These are phyloP conservation scores for Leishmania gerbilli DNA, from an alignment of 208 protist genomes.

Conservation along the genomic window DNA sequence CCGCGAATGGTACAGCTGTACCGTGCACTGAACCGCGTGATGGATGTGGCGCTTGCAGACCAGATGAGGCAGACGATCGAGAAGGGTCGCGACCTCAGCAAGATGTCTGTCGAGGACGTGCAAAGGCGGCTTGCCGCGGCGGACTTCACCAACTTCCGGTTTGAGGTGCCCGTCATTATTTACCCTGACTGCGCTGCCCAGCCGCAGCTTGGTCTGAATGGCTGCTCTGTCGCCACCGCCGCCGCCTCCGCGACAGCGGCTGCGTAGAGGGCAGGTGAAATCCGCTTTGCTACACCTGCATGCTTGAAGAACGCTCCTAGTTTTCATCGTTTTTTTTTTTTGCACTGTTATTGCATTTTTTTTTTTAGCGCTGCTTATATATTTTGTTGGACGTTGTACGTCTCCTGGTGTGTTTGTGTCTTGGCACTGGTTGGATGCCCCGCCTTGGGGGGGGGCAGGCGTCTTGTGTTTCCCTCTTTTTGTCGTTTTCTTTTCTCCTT, in stretches of 20 bases:
- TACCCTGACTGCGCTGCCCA: conserved; percentile 74
- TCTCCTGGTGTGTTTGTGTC: not conserved
- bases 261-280: conserved; percentile 7
- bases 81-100: conserved; percentile 36
- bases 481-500: not conserved
- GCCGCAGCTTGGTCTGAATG: conserved; percentile 63
- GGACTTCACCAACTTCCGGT: conserved; percentile 68
- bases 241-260: not conserved
- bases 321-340: not conserved
- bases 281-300: not conserved
- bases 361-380: not conserved
- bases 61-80: conserved; percentile 49
- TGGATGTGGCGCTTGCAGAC: conserved; percentile 85
- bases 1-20: conserved; percentile 91
- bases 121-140: conserved; percentile 49
- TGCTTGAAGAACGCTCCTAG: not conserved
- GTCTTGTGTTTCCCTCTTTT: not conserved
- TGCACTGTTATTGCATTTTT: not conserved
- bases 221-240: conserved; percentile 10
- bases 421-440: not conserved
- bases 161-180: conserved; percentile 78
- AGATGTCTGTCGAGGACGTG: conserved; percentile 48
- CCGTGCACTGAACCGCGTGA: conserved; percentile 74
- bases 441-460: not conserved
- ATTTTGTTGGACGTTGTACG: not conserved